phyloP scores from a whole-genome alignment of 805 yeast species.

The Kodamaea jinghongensis region DNA sequence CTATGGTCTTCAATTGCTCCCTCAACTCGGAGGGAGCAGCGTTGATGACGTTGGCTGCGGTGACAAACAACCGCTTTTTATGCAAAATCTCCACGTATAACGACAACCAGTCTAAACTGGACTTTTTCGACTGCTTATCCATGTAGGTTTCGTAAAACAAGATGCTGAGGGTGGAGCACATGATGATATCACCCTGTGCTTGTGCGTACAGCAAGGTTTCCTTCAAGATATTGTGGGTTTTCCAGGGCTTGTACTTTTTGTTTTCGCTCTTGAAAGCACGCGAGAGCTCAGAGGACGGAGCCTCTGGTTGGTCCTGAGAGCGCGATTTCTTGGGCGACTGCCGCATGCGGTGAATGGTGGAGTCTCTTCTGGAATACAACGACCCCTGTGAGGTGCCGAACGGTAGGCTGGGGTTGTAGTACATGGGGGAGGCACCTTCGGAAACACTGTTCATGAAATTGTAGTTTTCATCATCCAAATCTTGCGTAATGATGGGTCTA shows the following conservation, averaged over 20 bases:
- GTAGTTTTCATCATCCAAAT: conserved; percentile 37
- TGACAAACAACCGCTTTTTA: conserved; percentile 48
- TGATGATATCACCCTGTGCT: conserved; percentile 60
- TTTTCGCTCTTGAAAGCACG: conserved; percentile 11
- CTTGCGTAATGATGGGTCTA: conserved; percentile 13
- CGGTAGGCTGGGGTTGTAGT: neutral
- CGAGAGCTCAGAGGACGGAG: conserved; percentile 12
- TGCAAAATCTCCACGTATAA: conserved; percentile 55
- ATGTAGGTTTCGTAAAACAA: conserved; percentile 42
- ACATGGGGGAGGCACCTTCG: no score
- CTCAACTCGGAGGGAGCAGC: conserved; percentile 31
- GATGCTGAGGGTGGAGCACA: conserved; percentile 56
- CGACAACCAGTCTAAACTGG: conserved; percentile 54
- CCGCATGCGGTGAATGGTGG: conserved; percentile 10
- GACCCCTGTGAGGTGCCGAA: conserved; percentile 12
- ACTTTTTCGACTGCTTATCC: conserved; percentile 20
- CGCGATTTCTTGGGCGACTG: conserved; percentile 6
- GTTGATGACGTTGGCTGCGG: conserved; percentile 57
- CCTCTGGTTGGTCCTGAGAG: conserved; percentile 14
- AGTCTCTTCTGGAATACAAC: conserved; percentile 19
- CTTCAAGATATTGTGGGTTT: conserved; percentile 46
- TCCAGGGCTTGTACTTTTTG: conserved; percentile 49
- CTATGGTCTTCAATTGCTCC: conserved; percentile 27
- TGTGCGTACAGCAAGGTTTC: conserved; percentile 55
- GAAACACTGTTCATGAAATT: conserved; percentile 17